Evolutionary conservation across 2,329 filamentous ascomycete species (phyloP).

Genomic region (Septoria linicola): DNA sequence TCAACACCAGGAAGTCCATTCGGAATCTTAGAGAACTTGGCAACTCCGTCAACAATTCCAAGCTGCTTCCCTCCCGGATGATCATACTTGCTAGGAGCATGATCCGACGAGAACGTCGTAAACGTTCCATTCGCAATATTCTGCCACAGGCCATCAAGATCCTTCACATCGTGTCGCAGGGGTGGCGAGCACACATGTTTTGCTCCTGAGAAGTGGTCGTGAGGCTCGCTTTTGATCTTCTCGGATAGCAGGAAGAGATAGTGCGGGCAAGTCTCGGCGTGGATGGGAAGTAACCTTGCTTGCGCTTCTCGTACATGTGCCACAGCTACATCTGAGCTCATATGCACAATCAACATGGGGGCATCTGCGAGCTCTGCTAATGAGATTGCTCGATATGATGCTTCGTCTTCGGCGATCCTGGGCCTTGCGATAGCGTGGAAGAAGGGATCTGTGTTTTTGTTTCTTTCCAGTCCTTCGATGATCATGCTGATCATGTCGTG

Average conservation of each 20-base stretch:
- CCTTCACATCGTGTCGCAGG: constrained; percentile 34
- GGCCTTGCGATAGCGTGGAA: constrained; percentile 51
- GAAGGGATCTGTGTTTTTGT: constrained; percentile 43
- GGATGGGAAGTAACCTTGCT: constrained; percentile 37
- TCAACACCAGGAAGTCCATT: constrained; percentile 48
- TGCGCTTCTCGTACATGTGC: constrained; percentile 39
- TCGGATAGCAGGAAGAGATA: constrained; percentile 39
- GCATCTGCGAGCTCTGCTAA: constrained; percentile 52
- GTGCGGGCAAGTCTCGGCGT: constrained; percentile 42
- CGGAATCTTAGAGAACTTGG: constrained; percentile 44
- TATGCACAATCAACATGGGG: constrained; percentile 56
- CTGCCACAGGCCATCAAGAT: constrained; percentile 39
- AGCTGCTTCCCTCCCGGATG: constrained; percentile 42
- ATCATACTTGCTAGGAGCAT: constrained; percentile 43
- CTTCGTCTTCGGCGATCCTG: constrained; percentile 50
- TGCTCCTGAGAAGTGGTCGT: constrained; percentile 39
- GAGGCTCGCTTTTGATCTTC: constrained; percentile 34
- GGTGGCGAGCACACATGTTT: constrained; percentile 41
- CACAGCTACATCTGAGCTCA: constrained; percentile 44
- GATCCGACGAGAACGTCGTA: constrained; percentile 38
- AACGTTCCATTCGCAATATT: constrained; percentile 40
- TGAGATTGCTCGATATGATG: constrained; percentile 52
- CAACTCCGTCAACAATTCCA: constrained; percentile 38
- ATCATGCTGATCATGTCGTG: constrained; percentile 49
- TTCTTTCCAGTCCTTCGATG: constrained; percentile 44